Base-by-base conservation (phyloP, 208 protist genomes). In the Acanthamoeba triangularis region DNA sequence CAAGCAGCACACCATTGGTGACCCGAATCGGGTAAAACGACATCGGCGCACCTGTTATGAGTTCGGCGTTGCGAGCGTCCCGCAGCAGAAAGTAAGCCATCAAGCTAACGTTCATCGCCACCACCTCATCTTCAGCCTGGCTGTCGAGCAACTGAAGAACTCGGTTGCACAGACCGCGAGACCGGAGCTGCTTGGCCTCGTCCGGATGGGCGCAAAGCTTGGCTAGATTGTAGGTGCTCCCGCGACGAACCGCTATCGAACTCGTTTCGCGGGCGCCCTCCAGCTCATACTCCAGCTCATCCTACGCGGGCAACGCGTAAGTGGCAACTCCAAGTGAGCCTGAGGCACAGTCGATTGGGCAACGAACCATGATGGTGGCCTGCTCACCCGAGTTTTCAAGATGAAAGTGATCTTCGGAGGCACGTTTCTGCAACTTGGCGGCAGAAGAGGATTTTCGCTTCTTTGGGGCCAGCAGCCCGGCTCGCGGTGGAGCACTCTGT, bases 201-300 rank as follows among this genome's bases (percentile, higher is more conserved):
- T 85, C 47, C 20, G 47, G 44, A 56, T 85, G 35, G 8, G 78
- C 78, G 78, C 78, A 85, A 14, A 85, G 47, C 47, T 59, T 85
- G 78, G 78, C 78, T 20, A 85, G 78, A 11, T 85, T 85, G n/a
- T 85, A 56, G 13, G 78, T 85, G 78, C 78, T 85, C 25, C 78
- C 78, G 25, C 78, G 78, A 37, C 44, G 78, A 14, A 85, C 44
- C 4, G 78, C 33, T 7, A 85, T 59, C n/a, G 78, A 59, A 10
- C 44, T 85, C 8, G 20, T 85, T 49, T 52, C 23, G 20, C 47
- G 18, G 35, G 78, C 47, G 28, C 78, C 78, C 47, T 85, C 78
- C 78, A 85, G 47, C 44, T 85, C 44, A 33, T 85, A 85, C 44
- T 85, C 78, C 5, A 85, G 47, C 47, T 85, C 78, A 35, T 85